Evolutionary conservation across 768 basidiomycete species (phyloP).

Genomic region (Trametes maxima): DNA sequence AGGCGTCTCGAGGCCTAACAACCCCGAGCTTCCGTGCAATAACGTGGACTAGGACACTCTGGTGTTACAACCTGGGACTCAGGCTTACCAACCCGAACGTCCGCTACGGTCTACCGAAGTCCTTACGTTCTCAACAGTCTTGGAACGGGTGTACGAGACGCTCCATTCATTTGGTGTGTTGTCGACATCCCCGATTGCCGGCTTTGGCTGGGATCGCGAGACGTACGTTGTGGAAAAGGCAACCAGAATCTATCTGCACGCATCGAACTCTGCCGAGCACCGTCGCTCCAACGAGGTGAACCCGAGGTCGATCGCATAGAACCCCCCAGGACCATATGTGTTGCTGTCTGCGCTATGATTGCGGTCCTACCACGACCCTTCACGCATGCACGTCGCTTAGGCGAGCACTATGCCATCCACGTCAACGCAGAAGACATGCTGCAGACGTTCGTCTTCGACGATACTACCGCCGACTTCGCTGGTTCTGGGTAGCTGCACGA

Average conservation of each 20-base stretch:
- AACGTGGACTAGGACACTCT: conserved; percentile 2
- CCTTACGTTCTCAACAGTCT: conserved; percentile 12
- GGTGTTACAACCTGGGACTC: background rate
- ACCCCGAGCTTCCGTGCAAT: background rate
- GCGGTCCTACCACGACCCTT: background rate
- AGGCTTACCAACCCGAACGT: background rate
- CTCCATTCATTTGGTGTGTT: conserved; percentile 1
- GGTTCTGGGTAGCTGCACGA: conserved; percentile 16
- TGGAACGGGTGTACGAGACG: conserved; percentile 23
- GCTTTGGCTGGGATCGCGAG: conserved; percentile 15
- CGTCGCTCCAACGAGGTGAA: background rate
- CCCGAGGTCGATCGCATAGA: conserved; percentile 1
- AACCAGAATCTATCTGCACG: conserved; percentile 12
- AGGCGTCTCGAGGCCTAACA: background rate
- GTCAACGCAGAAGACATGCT: background rate
- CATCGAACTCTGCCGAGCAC: conserved; percentile 2
- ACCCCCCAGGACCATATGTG: background rate
- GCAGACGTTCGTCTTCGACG: background rate
- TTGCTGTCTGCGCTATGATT: background rate
- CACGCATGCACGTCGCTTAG: too few species aligned
- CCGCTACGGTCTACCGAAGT: background rate
- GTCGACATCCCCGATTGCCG: conserved; percentile 19
- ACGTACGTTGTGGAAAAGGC: conserved; percentile 18
- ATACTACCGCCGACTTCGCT: conserved; percentile 7
- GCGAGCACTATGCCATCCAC: background rate